These are phyloP conservation scores for Naganishia sp. DNA, from an alignment of 1,284 basidiomycete species.

Conservation along the genomic window DNA sequence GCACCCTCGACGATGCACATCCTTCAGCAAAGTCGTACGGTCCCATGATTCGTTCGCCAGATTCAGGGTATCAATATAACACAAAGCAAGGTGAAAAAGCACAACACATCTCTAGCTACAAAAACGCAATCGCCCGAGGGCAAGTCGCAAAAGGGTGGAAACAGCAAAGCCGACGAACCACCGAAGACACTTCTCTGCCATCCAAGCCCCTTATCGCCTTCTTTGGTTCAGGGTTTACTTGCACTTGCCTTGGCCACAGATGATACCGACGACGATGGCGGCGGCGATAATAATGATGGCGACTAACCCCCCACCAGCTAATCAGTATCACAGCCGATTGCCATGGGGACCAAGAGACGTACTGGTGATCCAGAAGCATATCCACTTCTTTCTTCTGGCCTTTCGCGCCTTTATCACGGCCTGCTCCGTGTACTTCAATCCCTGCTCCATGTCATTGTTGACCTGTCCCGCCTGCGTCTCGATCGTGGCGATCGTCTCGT, in stretches of 20 bases:
- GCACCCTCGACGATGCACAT: too few relatives aligned
- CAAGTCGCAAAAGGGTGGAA: background rate
- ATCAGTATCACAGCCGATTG: background rate
- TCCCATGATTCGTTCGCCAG: too few relatives aligned
- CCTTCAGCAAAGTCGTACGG: too few relatives aligned
- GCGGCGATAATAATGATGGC: constrained; percentile 23
- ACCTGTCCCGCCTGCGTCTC: constrained; percentile 66
- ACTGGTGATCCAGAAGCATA: constrained; percentile 58
- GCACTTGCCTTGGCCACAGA: constrained; percentile 26
- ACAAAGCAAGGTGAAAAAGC: constrained; percentile 2
- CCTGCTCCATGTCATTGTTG: constrained; percentile 67
- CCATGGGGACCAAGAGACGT: background rate
- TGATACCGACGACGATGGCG: constrained; percentile 26
- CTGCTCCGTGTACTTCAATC: constrained; percentile 65
- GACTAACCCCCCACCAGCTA: background rate
- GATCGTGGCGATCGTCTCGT: constrained; percentile 68
- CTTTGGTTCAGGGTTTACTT: constrained; percentile 5
- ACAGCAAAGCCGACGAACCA: background rate
- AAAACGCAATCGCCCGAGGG: constrained; percentile 3
- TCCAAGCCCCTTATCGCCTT: background rate
- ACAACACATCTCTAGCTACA: background rate
- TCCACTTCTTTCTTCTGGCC: constrained; percentile 79
- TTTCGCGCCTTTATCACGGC: constrained; percentile 73
- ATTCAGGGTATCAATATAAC: constrained; percentile 17
- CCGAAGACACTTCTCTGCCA: background rate